These are phyloP conservation scores for Nidularia pulvinata DNA, from an alignment of 768 basidiomycete genomes.

Conservation along the genomic window DNA sequence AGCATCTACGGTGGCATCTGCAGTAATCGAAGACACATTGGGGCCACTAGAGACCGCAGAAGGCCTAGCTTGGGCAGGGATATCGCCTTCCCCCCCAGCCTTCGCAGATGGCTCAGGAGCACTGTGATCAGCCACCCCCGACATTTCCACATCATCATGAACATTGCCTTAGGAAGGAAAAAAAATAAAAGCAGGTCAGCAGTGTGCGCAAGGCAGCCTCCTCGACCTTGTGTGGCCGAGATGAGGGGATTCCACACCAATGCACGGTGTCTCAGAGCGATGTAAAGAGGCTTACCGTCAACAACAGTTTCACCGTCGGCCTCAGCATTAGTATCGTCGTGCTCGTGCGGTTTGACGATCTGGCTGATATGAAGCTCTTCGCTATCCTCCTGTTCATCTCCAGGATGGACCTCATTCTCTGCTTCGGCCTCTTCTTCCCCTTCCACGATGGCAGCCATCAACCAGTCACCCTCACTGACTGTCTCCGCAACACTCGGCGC, in stretches of 20 bases:
- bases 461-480: constrained; percentile 82
- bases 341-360: constrained; percentile 32
- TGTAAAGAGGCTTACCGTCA: constrained; percentile 53
- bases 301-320: constrained; percentile 24
- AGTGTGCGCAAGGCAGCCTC: constrained; percentile 51
- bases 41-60: constrained; percentile 14
- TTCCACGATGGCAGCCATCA: constrained; percentile 86
- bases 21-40: constrained; percentile 14
- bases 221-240: constrained; percentile 24
- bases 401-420: constrained; percentile 37
- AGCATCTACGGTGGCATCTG: constrained; percentile 11
- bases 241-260: constrained; percentile 49
- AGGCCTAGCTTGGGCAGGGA: background rate
- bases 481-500: constrained; percentile 73
- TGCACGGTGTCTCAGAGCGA: constrained; percentile 24
- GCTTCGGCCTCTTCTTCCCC: constrained; percentile 59
- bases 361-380: constrained; percentile 42
- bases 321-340: constrained; percentile 28
- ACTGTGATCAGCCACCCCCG: constrained; percentile 28
- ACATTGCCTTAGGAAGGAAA: constrained; percentile 40
- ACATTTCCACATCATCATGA: constrained; percentile 40
- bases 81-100: constrained; percentile 19
- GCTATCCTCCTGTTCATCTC: constrained; percentile 44
- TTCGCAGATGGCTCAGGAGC: constrained; percentile 15
- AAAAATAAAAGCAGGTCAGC: constrained; percentile 49